Percentiles rank a stretch among this genome's conserved stretches.
These are phyloP conservation scores for Pugionium cornutum DNA, from an alignment of 345 rosid genomes.

Conservation along the genomic window DNA sequence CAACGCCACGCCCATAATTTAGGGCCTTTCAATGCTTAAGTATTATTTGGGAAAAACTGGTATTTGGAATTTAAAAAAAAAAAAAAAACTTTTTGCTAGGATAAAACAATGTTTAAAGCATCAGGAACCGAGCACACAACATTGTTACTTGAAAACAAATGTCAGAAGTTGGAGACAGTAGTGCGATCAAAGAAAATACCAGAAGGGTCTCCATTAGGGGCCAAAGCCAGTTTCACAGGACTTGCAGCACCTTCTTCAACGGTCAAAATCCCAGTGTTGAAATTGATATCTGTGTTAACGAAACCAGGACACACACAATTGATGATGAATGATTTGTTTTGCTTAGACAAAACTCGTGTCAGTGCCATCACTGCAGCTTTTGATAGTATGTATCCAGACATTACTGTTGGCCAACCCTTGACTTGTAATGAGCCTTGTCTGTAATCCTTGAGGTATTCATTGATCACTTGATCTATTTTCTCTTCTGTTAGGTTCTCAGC, in stretches of 20 bases:
- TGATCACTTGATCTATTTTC: slow-evolving; percentile 47
- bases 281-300: slow-evolving; percentile 49
- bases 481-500: slow-evolving; percentile 48
- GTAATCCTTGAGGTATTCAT: slow-evolving; percentile 44
- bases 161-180: slow-evolving; percentile 42
- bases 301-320: slow-evolving; percentile 58
- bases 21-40: no score
- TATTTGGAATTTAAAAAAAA: no score
- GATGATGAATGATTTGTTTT: slow-evolving; percentile 38
- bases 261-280: slow-evolving; percentile 38
- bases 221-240: slow-evolving; percentile 45
- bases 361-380: slow-evolving; percentile 51
- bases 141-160: neutral
- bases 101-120: no score
- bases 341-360: slow-evolving; percentile 52
- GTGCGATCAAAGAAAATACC: slow-evolving; percentile 45
- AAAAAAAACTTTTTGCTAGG: no score
- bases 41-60: no score
- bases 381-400: slow-evolving; percentile 45
- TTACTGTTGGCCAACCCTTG: slow-evolving; percentile 47
- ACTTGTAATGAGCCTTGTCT: slow-evolving; percentile 41
- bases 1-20: neutral
- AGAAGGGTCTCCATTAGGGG: slow-evolving; percentile 48
- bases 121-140: no score
- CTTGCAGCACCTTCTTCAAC: slow-evolving; percentile 53